Evolutionary conservation across 805 yeast genomes (phyloP), one percentile per base, ranked within the genome.

Genomic region (Wickerhamomyces rabaulensis): DNA sequence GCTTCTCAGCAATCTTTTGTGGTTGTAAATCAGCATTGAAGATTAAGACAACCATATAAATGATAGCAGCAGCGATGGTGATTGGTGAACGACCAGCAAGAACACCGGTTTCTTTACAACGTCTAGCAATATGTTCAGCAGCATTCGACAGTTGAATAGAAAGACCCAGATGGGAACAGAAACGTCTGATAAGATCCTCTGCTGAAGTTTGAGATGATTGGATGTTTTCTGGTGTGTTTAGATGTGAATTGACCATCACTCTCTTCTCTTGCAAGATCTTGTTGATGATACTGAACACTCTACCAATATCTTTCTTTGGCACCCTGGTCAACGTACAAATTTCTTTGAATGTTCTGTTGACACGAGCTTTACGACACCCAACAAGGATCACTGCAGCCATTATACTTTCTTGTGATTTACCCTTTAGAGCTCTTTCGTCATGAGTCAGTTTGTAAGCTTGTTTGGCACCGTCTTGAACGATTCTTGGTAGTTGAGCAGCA

Each of bases 381-480:
- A 94, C 80, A 51, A 89, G 80, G 46, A 94, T 94, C 1, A 96
- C 88, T 1, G 97, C 97, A 1, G 98, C 99, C 90, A 94, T 90
- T 40, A 94, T 87, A 52, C 91, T 81, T 64, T 90, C 97, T 58
- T 87, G 91, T 0, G 95, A 84, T 63, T 94, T 89, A 47, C 97
- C 97, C 61, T 91, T 81, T 58, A 94, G 73, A 9, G 84, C 78
- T 57, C 82, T 80, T 53, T 90, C 96, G 53, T 92, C 97, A 58
- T 88, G 82, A 19, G 92, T 96, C 46, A 91, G 67, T 63, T 91
- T 90, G 65, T 87, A 94, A 22, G 95, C 96, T 67, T 94, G 97
- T 63, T 94, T 94, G 23, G 98, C 97, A 54, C 96, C 95, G 66
- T 94, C 98, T 62, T 90, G 96, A 4, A 94, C 98, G 52, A 94